Evolutionary conservation across 2,329 filamentous ascomycete species (phyloP), one percentile per base, ranked within the genome.

Genomic region (Hirsutella minnesotensis): DNA sequence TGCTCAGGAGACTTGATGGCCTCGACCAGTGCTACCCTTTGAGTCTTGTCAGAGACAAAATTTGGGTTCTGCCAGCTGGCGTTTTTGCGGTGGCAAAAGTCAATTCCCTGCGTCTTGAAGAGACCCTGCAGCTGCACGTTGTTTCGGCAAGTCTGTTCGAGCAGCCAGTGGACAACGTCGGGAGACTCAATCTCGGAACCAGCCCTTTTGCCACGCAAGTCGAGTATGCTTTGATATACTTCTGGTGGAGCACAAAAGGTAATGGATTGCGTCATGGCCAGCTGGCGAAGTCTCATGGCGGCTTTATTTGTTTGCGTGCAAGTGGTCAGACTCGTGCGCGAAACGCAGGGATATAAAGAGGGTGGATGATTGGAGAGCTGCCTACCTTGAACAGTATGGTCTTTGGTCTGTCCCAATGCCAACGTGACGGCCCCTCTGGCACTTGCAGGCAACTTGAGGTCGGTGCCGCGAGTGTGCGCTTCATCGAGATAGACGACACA

Each of bases 271-370:
- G 72, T 73, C 0, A 66, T 63, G 0, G 59, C 61, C 0, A 85
- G 61, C 38, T 81, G 72, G 2, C 81, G 67, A 0, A 84, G 56
- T 45, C 80, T 62, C 79, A 84, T 83, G 0, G 79, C 77, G 42
- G 79, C 79, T 75, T 4, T 33, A 10, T 18, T 49, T 27, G 50
- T n/a, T n/a, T 8, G 19, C 16, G 9, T 4, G 3, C 2, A 36
- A 12, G 7, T 4, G n/a, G n/a, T n/a, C n/a, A n/a, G n/a, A n/a
- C n/a, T n/a, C n/a, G n/a, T n/a, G n/a, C n/a, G n/a, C n/a, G n/a
- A n/a, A n/a, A n/a, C n/a, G n/a, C n/a, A n/a, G n/a, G n/a, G n/a
- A n/a, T n/a, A n/a, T n/a, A n/a, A n/a, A n/a, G n/a, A n/a, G n/a
- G n/a, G n/a, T n/a, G n/a, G n/a, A n/a, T n/a, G n/a, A n/a, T n/a